Base-by-base conservation (phyloP, 73 alveolate genomes). In the Stentor roeselii region DNA sequence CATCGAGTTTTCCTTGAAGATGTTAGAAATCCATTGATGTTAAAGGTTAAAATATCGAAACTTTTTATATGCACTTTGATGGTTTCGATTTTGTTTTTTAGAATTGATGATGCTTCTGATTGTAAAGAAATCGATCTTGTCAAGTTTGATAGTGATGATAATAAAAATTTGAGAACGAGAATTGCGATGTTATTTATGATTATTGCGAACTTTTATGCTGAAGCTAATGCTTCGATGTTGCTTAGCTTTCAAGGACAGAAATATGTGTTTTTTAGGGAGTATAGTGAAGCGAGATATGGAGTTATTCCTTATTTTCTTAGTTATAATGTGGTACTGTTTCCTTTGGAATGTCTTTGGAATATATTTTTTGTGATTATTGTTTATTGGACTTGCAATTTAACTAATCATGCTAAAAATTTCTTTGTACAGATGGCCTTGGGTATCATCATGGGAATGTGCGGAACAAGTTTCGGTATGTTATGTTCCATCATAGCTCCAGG, bases 201-300 rank as follows among this genome's bases (percentile, higher is more conserved):
- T 11, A 11, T 21, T 21, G 67, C 67, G 21, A 50, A 6, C 21
- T 50, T 50, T 50, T 21, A 11, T 11, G 67, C 67, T 50, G 67
- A 50, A 50, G 67, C 67, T 11, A 11, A 11, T 11, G 30, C 21
- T 11, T 50, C 67, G 21, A 50, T 21, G 21, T 11, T 50, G 6
- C 30, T 21, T 21, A 50, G 30, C 6, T 50, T 50, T 21, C 67
- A 50, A 21, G 67, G 21, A 50, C 67, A 50, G 67, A 50, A 50
- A 50, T 50, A 50, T 50, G 67, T 50, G 67, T 50, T 50, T 50
- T 50, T 50, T 50, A 50, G 67, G 21, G 67, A 50, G 67, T 50
- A 50, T 21, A 21, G 67, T 6, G 67, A 50, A 50, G 67, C 67
- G 21, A 50, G 67, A 50, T 50, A 50, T 50, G 67, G 67, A 50